Evolutionary conservation across 306 rosid species (phyloP).

Genomic region (Sindora glabra): DNA sequence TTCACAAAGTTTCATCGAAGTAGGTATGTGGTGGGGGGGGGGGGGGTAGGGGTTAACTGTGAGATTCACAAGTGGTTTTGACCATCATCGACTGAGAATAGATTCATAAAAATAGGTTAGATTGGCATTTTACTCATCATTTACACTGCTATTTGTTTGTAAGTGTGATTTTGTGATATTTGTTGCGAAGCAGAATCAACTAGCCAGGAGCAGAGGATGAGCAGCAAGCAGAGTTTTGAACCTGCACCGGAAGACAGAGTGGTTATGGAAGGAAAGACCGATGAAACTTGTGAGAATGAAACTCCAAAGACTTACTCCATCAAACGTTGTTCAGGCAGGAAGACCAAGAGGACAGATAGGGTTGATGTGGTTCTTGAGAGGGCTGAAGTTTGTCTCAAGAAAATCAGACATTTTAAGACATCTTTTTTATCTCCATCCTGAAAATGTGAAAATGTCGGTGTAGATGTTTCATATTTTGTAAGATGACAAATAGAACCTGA

Average conservation of each 20-base stretch:
- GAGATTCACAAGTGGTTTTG: too few species aligned
- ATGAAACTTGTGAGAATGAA: conserved; percentile 9
- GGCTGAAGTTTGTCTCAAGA: conserved; percentile 39
- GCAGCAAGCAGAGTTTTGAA: not conserved
- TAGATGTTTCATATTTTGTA: not conserved
- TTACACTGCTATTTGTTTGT: too few species aligned
- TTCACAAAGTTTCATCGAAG: too few species aligned
- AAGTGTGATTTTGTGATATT: not conserved
- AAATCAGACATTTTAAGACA: conserved; percentile 33
- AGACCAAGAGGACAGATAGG: conserved; percentile 35
- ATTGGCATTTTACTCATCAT: too few species aligned
- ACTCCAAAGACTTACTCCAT: not conserved
- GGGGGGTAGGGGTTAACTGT: not conserved
- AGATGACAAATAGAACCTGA: not conserved
- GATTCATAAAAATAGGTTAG: too few species aligned
- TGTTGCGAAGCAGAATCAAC: conserved; percentile 35
- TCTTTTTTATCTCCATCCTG: conserved; percentile 15
- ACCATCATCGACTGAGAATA: too few species aligned
- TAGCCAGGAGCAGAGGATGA: conserved; percentile 23
- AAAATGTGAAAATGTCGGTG: not conserved
- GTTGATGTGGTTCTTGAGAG: conserved; percentile 43
- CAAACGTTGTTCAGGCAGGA: conserved; percentile 7
- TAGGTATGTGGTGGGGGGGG: too few species aligned
- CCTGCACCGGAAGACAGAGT: not conserved
- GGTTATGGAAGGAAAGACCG: not conserved